Evolutionary conservation across 306 rosid genomes (phyloP).

Genomic region (Vigna trinervia): DNA sequence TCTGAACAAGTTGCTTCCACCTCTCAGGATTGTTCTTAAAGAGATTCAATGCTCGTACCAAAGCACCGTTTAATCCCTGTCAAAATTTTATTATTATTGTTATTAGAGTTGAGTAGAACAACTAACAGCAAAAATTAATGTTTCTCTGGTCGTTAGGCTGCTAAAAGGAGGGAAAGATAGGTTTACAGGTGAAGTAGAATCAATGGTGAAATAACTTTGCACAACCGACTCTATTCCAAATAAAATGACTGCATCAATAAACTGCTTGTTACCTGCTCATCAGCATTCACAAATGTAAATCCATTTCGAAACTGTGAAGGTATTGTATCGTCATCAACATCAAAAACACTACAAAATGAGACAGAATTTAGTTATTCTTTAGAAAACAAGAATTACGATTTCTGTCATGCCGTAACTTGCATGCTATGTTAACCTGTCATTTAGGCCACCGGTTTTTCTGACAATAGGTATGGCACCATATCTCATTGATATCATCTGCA

Average conservation of each 20-base stretch:
- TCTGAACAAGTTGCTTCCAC: slow-evolving; percentile 86
- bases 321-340: slow-evolving; percentile 77
- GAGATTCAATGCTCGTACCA: slow-evolving; percentile 74
- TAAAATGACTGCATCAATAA: slow-evolving; percentile 12
- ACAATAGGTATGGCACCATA: slow-evolving; percentile 89
- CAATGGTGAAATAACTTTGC: background rate
- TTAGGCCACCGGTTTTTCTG: slow-evolving; percentile 94
- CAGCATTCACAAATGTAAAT: slow-evolving; percentile 73
- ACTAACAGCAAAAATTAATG: slow-evolving; percentile 20
- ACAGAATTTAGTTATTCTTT: slow-evolving; percentile 29
- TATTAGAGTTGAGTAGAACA: slow-evolving; percentile 28
- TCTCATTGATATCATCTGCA: slow-evolving; percentile 86
- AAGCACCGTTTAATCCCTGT: slow-evolving; percentile 71
- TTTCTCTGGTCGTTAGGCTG: slow-evolving; percentile 9
- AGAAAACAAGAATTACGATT: slow-evolving; percentile 27
- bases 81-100: slow-evolving; percentile 16
- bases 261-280: slow-evolving; percentile 71
- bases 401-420: slow-evolving; percentile 15
- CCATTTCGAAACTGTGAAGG: slow-evolving; percentile 84
- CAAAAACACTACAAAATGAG: slow-evolving; percentile 77
- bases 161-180: slow-evolving; percentile 16
- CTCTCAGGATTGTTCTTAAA: slow-evolving; percentile 56
- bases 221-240: slow-evolving; percentile 6
- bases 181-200: slow-evolving; percentile 25
- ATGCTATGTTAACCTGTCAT: slow-evolving; percentile 76